Conservation (phyloP, 805 yeast species). For the Pichia pseudocactophila region DNA sequence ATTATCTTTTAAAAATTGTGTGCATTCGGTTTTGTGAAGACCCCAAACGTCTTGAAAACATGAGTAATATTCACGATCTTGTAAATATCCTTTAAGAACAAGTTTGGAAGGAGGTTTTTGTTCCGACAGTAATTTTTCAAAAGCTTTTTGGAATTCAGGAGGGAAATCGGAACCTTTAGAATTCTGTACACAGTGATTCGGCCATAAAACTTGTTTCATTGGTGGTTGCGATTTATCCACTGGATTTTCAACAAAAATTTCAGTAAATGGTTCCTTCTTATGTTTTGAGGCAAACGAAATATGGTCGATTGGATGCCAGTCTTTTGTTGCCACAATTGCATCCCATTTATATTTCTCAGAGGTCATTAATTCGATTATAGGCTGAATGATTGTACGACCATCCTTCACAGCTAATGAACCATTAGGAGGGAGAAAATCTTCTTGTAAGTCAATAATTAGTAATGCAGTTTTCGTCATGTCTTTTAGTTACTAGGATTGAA, state of each 20-base stretch:
- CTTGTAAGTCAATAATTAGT: slow-evolving; percentile 72
- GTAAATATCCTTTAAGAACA: slow-evolving; percentile 63
- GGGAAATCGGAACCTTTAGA: slow-evolving; percentile 62
- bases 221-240: slow-evolving; percentile 22
- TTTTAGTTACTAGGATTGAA: no score
- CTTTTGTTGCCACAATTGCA: slow-evolving; percentile 64
- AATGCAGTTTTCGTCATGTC: slow-evolving; percentile 39
- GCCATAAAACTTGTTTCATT: slow-evolving; percentile 60
- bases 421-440: slow-evolving; percentile 72
- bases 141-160: slow-evolving; percentile 32
- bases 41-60: slow-evolving; percentile 80
- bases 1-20: slow-evolving; percentile 34
- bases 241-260: slow-evolving; percentile 44
- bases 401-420: slow-evolving; percentile 69
- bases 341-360: slow-evolving; percentile 43
- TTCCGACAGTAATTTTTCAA: slow-evolving; percentile 20
- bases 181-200: slow-evolving; percentile 79
- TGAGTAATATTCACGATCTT: slow-evolving; percentile 78
- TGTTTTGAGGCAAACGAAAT: slow-evolving; percentile 76
- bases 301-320: slow-evolving; percentile 82
- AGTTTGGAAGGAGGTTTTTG: slow-evolving; percentile 31
- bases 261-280: slow-evolving; percentile 40
- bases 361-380: slow-evolving; percentile 40
- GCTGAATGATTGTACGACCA: slow-evolving; percentile 51
- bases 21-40: slow-evolving; percentile 58